Percentiles rank a stretch among this genome's conserved stretches.
phyloP scores from a whole-genome alignment of 352 stramenopile species.

The Phytopythium litorale region DNA sequence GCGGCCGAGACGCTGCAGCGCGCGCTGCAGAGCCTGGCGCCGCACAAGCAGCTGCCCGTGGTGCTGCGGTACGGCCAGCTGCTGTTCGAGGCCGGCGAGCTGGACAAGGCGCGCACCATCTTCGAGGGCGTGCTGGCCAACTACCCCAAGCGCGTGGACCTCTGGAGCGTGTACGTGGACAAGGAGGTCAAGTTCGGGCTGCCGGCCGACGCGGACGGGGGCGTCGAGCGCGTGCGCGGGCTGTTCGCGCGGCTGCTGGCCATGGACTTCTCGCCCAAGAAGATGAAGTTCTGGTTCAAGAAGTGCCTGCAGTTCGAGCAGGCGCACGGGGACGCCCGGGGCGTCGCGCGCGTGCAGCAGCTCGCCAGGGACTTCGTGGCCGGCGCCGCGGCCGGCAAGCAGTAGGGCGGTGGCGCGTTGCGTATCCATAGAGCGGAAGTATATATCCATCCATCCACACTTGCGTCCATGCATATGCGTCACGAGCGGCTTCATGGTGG shows the following conservation, averaged over 20 bases:
- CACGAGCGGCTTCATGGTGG: too few species aligned
- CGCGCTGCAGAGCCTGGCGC: conserved; percentile 88
- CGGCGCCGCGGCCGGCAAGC: conserved; percentile 48
- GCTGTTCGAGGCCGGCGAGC: conserved; percentile 92
- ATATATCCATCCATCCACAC: not conserved
- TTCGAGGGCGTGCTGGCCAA: conserved; percentile 94
- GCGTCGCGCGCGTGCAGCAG: conserved; percentile 91
- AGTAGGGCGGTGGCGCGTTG: not conserved
- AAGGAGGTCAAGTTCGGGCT: conserved; percentile 95
- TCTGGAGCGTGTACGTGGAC: conserved; percentile 97
- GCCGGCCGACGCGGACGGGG: conserved; percentile 19
- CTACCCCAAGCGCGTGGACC: conserved; percentile 95
- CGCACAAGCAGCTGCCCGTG: conserved; percentile 93
- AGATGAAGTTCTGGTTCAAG: conserved; percentile 99
- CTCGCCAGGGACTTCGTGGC: conserved; percentile 93
- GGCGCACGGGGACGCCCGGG: conserved; percentile 84
- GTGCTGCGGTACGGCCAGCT: conserved; percentile 96
- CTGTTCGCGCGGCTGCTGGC: conserved; percentile 91
- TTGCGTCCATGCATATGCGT: too few species aligned
- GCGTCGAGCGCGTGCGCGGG: conserved; percentile 66
- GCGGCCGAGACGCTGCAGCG: conserved; percentile 90
- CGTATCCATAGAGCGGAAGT: not conserved
- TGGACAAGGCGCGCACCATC: conserved; percentile 94
- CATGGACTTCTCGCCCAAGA: conserved; percentile 95
- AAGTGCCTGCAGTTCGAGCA: conserved; percentile 95